Evolutionary conservation across 2,329 filamentous ascomycete genomes (phyloP).

Genomic region (Emmonsiellopsis sp.): DNA sequence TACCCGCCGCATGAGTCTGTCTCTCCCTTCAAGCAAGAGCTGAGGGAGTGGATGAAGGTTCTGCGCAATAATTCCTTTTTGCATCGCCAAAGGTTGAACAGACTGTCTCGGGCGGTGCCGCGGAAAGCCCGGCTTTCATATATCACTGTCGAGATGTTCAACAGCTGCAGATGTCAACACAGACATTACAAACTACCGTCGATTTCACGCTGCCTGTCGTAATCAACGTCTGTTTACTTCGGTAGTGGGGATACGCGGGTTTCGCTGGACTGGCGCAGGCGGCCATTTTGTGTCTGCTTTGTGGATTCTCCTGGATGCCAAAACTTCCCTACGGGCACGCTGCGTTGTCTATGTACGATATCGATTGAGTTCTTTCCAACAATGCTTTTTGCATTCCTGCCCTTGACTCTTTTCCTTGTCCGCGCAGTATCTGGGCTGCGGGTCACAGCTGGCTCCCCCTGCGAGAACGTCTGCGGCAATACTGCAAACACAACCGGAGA

Average conservation of each 20-base stretch:
- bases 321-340: neutral
- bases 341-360: neutral
- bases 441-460: conserved; percentile 30
- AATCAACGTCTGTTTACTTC: neutral
- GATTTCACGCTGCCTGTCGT: neutral
- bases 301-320: neutral
- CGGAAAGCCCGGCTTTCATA: neutral
- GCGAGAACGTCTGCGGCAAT: conserved; percentile 23
- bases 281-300: neutral
- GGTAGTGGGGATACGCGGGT: neutral
- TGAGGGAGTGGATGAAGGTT: neutral
- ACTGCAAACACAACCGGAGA: conserved; percentile 29
- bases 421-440: conserved; percentile 19
- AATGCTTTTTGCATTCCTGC: conserved; percentile 11
- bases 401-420: conserved; percentile 15
- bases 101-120: neutral
- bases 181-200: neutral
- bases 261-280: too few species aligned
- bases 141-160: conserved; percentile 1
- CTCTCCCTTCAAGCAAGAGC: neutral
- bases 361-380: conserved; percentile 4
- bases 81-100: neutral
- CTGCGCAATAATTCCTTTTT: neutral
- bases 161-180: neutral
- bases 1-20: neutral